phyloP scores from a whole-genome alignment of 148 eudicot genomes.

The Rhododendron williamsianum region DNA sequence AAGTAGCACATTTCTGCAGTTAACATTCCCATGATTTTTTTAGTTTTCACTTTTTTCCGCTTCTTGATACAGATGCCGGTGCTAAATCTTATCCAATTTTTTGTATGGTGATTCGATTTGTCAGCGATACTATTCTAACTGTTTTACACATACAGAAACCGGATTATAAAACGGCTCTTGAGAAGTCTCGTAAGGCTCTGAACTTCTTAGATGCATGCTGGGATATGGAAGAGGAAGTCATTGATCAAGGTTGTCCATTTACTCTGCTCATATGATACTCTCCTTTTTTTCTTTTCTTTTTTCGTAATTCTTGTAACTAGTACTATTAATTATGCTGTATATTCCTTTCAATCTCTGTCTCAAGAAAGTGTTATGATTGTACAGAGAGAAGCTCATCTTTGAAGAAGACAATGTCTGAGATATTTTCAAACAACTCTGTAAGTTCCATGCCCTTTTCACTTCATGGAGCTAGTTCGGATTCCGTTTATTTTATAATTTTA shows the following conservation, averaged over 20 bases:
- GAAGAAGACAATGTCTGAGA: conserved; percentile 61
- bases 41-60: neutral
- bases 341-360: neutral
- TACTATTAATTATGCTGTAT: neutral
- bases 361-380: conserved; percentile 8
- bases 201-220: conserved; percentile 67
- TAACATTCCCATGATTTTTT: neutral
- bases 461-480: too few species aligned
- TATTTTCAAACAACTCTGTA: conserved; percentile 68
- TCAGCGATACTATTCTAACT: neutral
- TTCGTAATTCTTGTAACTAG: neutral
- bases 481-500: too few species aligned
- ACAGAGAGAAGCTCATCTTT: conserved; percentile 47
- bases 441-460: conserved; percentile 19
- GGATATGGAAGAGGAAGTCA: conserved; percentile 57
- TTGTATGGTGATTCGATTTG: neutral
- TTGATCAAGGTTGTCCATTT: conserved; percentile 51
- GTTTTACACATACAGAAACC: conserved; percentile 43
- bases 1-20: neutral
- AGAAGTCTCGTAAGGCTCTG: conserved; percentile 66
- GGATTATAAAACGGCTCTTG: conserved; percentile 66
- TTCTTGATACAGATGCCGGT: neutral
- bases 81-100: neutral
- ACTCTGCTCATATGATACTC: conserved; percentile 4
- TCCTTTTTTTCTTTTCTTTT: neutral